Base-by-base conservation (phyloP, 768 basidiomycete genomes). In the Lanmaoa pseudosensibilis region DNA sequence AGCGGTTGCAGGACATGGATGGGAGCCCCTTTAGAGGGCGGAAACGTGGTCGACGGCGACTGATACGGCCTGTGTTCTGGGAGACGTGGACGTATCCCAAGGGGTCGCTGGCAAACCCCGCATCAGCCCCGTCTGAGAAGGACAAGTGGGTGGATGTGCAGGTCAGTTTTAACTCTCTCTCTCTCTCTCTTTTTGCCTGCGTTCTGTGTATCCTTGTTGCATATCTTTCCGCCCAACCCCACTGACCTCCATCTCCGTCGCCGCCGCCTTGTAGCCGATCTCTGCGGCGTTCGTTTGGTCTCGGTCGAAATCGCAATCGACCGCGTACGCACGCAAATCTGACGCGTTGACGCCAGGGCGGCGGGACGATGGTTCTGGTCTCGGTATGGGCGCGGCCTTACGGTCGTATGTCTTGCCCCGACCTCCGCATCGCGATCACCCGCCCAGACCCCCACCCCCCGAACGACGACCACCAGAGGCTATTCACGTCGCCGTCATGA, bases 401-500 rank as follows among this genome's bases (percentile, higher is more conserved):
- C 51, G 50, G 13, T 34, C 60, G 23, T 60, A 32, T 25, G 5
- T 62, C 18, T 15, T 54, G 18, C 53, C 48, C 2, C 57, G 51
- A 19, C 62, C 40, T 37, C 25, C 56, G 21, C 55, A 30, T 16
- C 19, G 15, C 12, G 55, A 56, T 6, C 38, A 33, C n/a, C 32
- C 57, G 12, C 47, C 63, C 13, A 59, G 33, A 39, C 60, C 62
- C 5, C 53, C 60, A 6, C 61, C 59, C 9, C 50, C 50, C 10
- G 50, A 49, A 25, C 54, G 57, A 7, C 55, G 59, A 1, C 50
- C 54, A 3, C 66, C 69, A 8, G 63, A 69, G 21, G 60, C 68
- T 11, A 36, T 74, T n/a, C 73, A 78, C 46, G 66, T 83, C 19
- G 75, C 74, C 1, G 73, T 82, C 36, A 66, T 83, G 69, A 74